A percentile compares a stretch with the other conserved stretches of the same genome.
These are phyloP conservation scores for Mycosarcoma mackinlayi DNA, from an alignment of 1,284 basidiomycete species.

Conservation along the genomic window DNA sequence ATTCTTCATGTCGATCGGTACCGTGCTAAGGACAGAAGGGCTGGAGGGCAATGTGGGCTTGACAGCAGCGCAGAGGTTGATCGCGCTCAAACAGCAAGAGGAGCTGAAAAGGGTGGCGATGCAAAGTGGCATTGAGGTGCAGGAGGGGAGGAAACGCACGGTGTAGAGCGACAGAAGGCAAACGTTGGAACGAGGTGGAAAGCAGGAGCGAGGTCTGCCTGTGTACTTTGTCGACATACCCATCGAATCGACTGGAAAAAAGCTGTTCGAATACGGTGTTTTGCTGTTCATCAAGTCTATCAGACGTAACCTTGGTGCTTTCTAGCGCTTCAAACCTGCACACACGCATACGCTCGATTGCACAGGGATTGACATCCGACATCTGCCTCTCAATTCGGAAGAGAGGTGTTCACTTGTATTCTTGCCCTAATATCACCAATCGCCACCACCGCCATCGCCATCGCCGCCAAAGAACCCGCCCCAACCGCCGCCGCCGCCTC, in stretches of 20 bases:
- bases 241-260: no score
- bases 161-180: background rate
- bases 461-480: constrained; percentile 49
- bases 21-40: constrained; percentile 61
- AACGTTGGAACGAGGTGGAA: background rate
- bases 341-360: no score
- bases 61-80: constrained; percentile 23
- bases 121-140: constrained; percentile 3
- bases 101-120: constrained; percentile 7
- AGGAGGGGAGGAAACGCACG: constrained; percentile 9
- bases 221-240: no score
- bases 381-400: no score
- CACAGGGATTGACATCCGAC: no score
- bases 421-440: constrained; percentile 1
- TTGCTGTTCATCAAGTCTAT: no score
- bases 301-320: no score
- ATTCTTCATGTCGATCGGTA: constrained; percentile 66
- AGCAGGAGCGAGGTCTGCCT: background rate
- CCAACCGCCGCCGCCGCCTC: constrained; percentile 41
- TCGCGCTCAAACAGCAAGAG: constrained; percentile 34
- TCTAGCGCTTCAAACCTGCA: no score
- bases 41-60: constrained; percentile 34
- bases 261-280: no score
- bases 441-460: constrained; percentile 20
- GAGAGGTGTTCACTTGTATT: background rate